Base-by-base conservation (phyloP, 345 rosid genomes). In the Citrus australasica region DNA sequence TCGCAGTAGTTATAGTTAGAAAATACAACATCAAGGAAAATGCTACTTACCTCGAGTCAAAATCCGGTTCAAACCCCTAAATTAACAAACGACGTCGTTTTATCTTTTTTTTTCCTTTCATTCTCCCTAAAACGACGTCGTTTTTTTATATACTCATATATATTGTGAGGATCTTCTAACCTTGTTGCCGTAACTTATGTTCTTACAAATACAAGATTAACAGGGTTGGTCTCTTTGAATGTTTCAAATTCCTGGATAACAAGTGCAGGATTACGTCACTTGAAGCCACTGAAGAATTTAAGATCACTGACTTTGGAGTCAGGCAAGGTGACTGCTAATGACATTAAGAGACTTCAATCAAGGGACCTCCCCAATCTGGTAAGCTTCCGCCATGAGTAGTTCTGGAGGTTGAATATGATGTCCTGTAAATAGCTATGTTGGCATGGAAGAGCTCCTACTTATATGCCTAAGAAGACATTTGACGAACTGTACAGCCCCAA, bases 231-330 rank as follows among this genome's bases (percentile, higher is more conserved):
- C 24, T 88, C 94, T 6, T 81, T 25, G 25, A 25, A 25, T 25
- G 25, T 25, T 25, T 25, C 98, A 35, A 90, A 89, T 86, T 95
- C 98, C 46, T 89, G 89, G 19, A 89, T 93, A 86, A 89, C 97
- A 6, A 82, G 82, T 71, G 81, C 90, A 3, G 97, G 99, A 60
- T 80, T 95, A 74, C 85, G 72, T 42, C 91, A 93, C 79, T 79
- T 95, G 79, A 92, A 86, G 85, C 88, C 87, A 24, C 78, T 95
- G 85, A 93, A 95, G 86, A 93, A 87, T 76, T 83, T 93, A 73
- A 89, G 83, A 79, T 90, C 91, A 63, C 83, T 93, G 85, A 85
- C 89, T 33, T 76, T 92, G 83, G 99, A 93, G 78, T 88, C 93
- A 3, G 91, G 98, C 92, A 91, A 90, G 89, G 90, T 95, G 71